Evolutionary conservation across 345 rosid species (phyloP).

Genomic region (Populus tremula): DNA sequence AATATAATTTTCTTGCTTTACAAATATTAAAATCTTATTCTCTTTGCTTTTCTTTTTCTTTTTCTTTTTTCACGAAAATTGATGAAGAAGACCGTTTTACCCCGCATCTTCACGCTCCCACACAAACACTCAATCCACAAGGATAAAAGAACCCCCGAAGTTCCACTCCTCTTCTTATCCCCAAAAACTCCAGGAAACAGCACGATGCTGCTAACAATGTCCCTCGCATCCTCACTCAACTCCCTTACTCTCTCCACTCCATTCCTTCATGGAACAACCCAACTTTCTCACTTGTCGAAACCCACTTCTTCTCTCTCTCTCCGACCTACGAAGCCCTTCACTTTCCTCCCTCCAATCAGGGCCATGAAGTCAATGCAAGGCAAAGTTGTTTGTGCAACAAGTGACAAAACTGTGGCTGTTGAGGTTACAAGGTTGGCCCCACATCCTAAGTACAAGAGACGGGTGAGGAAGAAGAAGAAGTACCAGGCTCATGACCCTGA

Average conservation of each 20-base stretch:
- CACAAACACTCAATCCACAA: background rate
- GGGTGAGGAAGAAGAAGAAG: conserved; percentile 87
- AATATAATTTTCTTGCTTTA: too few species aligned
- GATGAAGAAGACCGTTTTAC: too few species aligned
- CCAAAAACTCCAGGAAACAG: background rate
- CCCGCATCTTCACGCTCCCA: background rate
- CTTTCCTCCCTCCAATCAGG: conserved; percentile 46
- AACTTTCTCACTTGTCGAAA: conserved; percentile 44
- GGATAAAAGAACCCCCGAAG: background rate
- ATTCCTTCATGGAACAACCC: conserved; percentile 55
- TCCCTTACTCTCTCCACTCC: conserved; percentile 43
- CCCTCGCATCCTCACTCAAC: conserved; percentile 39
- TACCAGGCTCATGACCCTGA: conserved; percentile 92
- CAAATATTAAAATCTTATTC: too few species aligned
- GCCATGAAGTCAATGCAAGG: conserved; percentile 79
- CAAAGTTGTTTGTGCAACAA: conserved; percentile 74
- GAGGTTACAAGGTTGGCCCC: conserved; percentile 71
- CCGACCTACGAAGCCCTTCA: conserved; percentile 4
- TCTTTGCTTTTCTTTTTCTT: too few species aligned
- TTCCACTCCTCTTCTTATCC: background rate
- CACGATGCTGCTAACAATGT: conserved; percentile 9
- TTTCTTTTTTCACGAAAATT: too few species aligned
- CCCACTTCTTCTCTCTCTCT: conserved; percentile 31
- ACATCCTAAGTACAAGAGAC: conserved; percentile 84
- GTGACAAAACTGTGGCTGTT: conserved; percentile 82